Conservation (phyloP, 73 alveolate species). For the Effrenium voratum region DNA sequence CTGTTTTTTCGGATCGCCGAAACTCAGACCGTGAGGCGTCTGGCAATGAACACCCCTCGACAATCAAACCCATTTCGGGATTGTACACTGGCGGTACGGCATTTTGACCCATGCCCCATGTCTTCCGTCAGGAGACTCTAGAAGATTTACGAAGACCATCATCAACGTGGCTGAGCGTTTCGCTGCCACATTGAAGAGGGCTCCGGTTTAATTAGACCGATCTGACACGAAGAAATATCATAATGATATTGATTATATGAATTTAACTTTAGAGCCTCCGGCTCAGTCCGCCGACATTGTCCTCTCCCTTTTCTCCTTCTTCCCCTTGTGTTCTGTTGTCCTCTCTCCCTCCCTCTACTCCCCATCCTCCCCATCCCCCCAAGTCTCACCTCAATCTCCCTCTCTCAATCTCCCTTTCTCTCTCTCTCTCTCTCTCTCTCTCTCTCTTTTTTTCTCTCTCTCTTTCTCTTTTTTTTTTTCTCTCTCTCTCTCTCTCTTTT, state of each 20-base stretch:
- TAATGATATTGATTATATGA: not conserved
- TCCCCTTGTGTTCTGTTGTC: not conserved
- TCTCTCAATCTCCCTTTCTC: not conserved
- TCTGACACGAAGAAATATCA: not conserved
- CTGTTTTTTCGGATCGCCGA: too few relatives aligned
- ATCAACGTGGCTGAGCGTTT: constrained; percentile 87
- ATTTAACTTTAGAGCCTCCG: not conserved
- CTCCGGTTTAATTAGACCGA: not conserved
- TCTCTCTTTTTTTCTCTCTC: not conserved
- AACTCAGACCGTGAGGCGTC: too few relatives aligned
- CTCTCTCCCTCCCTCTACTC: not conserved
- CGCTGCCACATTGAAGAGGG: constrained; percentile 45
- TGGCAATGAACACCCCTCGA: too few relatives aligned
- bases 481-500: not conserved
- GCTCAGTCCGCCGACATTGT: not conserved
- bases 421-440: not conserved
- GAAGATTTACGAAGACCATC: constrained; percentile 83
- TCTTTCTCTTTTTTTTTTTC: not conserved
- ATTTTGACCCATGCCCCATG: too few relatives aligned
- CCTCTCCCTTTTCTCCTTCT: not conserved
- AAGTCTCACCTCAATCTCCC: too few relatives aligned
- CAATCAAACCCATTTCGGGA: too few relatives aligned
- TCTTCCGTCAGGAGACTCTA: constrained; percentile 85
- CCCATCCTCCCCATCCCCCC: not conserved
- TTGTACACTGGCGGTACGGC: too few relatives aligned